Evolutionary conservation across 345 rosid species (phyloP), one percentile per base, ranked within the genome.

Genomic region (Zanthoxylum bungeanum): DNA sequence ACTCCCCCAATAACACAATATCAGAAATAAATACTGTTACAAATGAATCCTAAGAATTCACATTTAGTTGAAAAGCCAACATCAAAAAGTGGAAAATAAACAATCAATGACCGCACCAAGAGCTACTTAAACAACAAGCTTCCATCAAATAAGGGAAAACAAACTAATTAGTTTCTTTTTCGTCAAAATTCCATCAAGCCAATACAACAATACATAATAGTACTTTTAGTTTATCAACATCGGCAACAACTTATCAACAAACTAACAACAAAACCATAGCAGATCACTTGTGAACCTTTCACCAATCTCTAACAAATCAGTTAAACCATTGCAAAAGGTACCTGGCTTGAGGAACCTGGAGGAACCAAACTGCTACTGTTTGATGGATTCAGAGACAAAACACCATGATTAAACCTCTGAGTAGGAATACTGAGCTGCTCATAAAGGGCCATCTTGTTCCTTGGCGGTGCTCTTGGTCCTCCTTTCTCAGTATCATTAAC

Each of bases 391-490:
- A 3, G 74, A 74, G 90, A 68, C 70, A 71, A 65, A 19, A 72
- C 64, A 17, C 83, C 87, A 44, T 75, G 78, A 68, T 66, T 80
- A 73, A 88, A 87, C 77, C 93, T 88, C 76, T 91, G 96, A 74
- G 96, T 88, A 73, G 98, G 97, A 56, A 88, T 83, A 68, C 88
- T 85, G 39, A 93, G 93, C 76, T 91, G 98, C 80, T 93, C 98
- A 74, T 93, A 93, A 34, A 91, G 98, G 46, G 98, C 98, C 98
- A 93, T 93, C 93, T 93, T 93, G 77, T 91, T 93, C 87, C 98
- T 85, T 24, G 98, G 97, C 70, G 98, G 98, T n/a, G 93, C 96
- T 79, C 96, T 90, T 9, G 96, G 97, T 62, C 98, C 97, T 78
- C 97, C 90, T 81, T 90, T 93, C 28, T 84, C 96, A 10, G 93